These are phyloP conservation scores for Sporothrix inflata DNA, from an alignment of 2,329 filamentous ascomycete species.

Conservation along the genomic window DNA sequence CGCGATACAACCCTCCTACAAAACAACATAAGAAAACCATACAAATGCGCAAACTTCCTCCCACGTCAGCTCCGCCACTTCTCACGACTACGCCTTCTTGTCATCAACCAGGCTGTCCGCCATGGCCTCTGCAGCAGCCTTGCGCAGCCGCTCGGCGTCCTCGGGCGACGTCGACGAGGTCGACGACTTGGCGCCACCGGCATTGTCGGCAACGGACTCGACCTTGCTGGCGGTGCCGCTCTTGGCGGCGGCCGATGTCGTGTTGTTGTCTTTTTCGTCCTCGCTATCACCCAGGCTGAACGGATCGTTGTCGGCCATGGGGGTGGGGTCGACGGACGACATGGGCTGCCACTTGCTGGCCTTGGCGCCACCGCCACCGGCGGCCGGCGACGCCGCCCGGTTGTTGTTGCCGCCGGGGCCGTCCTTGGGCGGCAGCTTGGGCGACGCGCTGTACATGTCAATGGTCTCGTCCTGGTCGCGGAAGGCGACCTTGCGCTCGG, in stretches of 20 bases:
- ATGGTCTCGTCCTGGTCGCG: conserved; percentile 75
- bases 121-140: conserved; percentile 38
- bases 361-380: conserved; percentile 54
- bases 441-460: conserved; percentile 71
- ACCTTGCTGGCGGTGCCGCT: neutral
- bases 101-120: conserved; percentile 37
- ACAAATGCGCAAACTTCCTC: neutral
- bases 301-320: conserved; percentile 88
- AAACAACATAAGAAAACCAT: neutral
- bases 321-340: conserved; percentile 79
- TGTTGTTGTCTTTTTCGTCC: conserved; percentile 76
- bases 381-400: neutral
- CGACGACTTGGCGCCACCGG: conserved; percentile 12
- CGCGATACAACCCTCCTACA: neutral
- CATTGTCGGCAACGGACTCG: conserved; percentile 49
- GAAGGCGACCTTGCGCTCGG: conserved; percentile 60
- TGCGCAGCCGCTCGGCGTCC: conserved; percentile 37
- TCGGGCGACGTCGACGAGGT: conserved; percentile 30
- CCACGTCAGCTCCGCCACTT: neutral
- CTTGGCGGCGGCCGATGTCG: conserved; percentile 7
- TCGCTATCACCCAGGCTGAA: conserved; percentile 97
- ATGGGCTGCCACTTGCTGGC: conserved; percentile 97
- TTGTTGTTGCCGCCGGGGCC: conserved; percentile 41
- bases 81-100: conserved; percentile 31
- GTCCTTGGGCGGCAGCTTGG: conserved; percentile 59